A percentile compares a stretch with the other conserved stretches of the same genome.
These are phyloP conservation scores for Udeniomyces megalosporus DNA, from an alignment of 768 basidiomycete species.

Conservation along the genomic window DNA sequence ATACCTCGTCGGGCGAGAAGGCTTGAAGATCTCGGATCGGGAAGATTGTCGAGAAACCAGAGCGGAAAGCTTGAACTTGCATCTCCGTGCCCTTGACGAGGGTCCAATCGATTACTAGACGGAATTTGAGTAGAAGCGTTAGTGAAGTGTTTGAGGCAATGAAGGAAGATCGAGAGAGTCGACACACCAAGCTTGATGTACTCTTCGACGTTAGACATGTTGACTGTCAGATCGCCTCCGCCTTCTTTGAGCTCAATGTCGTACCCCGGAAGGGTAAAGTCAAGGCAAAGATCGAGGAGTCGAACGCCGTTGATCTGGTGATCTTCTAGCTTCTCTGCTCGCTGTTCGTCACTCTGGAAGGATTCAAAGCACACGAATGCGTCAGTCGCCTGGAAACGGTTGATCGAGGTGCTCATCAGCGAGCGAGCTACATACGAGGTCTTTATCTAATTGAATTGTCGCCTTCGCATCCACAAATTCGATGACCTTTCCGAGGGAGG, in stretches of 20 bases:
- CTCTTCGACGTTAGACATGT: conserved; percentile 69
- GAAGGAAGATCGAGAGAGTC: neutral
- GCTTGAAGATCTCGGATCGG: conserved; percentile 76
- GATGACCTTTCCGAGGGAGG: conserved; percentile 66
- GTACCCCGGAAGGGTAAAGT: conserved; percentile 94
- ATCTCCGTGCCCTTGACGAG: conserved; percentile 59
- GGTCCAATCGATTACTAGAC: conserved; percentile 60
- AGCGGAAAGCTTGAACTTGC: conserved; percentile 80
- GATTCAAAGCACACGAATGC: neutral
- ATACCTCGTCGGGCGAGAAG: conserved; percentile 73
- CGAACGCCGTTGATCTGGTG: conserved; percentile 45
- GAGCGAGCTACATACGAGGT: too few species aligned
- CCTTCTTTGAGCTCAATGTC: conserved; percentile 74
- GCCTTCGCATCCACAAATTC: conserved; percentile 31
- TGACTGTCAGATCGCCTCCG: conserved; percentile 66
- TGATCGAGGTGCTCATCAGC: too few species aligned
- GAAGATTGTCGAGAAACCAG: conserved; percentile 54
- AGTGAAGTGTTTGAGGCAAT: neutral
- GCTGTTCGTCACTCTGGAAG: conserved; percentile 19
- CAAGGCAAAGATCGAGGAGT: conserved; percentile 75
- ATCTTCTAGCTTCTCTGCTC: conserved; percentile 30
- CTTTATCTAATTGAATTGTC: conserved; percentile 36
- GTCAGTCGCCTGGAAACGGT: too few species aligned
- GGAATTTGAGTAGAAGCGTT: neutral
- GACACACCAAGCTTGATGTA: conserved; percentile 47